Conservation (phyloP, 768 basidiomycete species). For the Lentinula aciculospora region DNA sequence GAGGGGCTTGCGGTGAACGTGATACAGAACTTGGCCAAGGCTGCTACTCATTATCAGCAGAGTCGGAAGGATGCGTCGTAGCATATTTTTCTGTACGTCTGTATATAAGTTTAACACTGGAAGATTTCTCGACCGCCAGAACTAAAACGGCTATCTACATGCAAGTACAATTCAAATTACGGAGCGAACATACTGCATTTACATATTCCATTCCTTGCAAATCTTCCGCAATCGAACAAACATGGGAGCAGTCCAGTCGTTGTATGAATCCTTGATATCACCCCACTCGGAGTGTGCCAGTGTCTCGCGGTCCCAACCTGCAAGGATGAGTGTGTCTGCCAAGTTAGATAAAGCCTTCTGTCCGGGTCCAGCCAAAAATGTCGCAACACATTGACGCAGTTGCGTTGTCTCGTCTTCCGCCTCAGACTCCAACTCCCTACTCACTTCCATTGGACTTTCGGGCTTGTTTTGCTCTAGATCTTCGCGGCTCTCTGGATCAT, state of each 20-base stretch:
- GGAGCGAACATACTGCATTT: no score
- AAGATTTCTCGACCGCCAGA: no score
- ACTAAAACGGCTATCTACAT: no score
- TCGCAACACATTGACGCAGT: background rate
- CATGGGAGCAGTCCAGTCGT: background rate
- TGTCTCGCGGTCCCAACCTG: background rate
- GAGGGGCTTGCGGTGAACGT: constrained; percentile 21
- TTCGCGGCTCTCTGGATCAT: background rate
- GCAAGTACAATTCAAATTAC: no score
- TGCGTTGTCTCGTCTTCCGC: background rate
- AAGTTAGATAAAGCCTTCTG: background rate
- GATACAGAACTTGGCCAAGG: constrained; percentile 22
- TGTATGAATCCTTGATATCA: background rate
- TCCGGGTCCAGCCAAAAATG: background rate
- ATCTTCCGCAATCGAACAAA: background rate
- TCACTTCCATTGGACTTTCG: background rate
- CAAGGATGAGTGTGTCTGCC: background rate
- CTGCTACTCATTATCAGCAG: background rate
- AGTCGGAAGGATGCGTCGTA: background rate
- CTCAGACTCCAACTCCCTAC: background rate
- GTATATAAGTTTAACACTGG: no score
- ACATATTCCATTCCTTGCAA: background rate
- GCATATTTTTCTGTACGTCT: background rate
- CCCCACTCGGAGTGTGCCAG: background rate
- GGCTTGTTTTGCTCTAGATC: background rate